Evolutionary conservation across 208 protist genomes (phyloP).

Genomic region (Acanthamoeba triangularis): DNA sequence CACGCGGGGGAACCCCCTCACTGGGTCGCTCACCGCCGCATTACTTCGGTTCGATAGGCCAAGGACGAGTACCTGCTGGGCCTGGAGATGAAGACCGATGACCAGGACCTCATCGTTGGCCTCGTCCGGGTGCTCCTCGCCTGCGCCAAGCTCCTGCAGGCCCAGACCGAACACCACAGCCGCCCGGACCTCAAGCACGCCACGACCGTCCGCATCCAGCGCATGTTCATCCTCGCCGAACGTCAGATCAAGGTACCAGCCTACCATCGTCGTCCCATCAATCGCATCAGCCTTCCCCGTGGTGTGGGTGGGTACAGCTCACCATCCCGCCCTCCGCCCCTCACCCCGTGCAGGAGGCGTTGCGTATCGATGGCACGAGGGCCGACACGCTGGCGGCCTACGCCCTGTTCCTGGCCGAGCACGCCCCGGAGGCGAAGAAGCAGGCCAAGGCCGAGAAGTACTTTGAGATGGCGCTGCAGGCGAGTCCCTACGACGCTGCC

Average conservation of each 20-base stretch:
- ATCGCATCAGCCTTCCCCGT: background rate
- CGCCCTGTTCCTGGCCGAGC: background rate
- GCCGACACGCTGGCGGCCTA: background rate
- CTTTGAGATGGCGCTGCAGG: background rate
- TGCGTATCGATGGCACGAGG: background rate
- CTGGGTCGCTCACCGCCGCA: background rate
- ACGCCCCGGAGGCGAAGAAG: background rate
- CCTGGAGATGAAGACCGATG: slow-evolving; percentile 70
- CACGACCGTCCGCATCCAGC: background rate
- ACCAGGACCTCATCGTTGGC: background rate
- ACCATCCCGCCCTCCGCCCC: background rate
- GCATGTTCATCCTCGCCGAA: background rate
- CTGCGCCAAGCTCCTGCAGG: background rate
- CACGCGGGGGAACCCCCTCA: too few species aligned
- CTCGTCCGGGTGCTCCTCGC: slow-evolving; percentile 17
- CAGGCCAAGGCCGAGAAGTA: background rate
- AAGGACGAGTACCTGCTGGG: slow-evolving; percentile 57
- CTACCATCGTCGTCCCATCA: too few species aligned
- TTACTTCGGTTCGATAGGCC: background rate
- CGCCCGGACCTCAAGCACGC: background rate
- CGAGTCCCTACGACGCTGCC: background rate
- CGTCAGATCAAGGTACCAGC: background rate
- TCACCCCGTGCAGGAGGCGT: background rate
- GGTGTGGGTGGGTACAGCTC: background rate
- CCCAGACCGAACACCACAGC: background rate